Conservation (phyloP, 371 early-diverging fungal genomes). For the Vairimorpha necatrix region DNA sequence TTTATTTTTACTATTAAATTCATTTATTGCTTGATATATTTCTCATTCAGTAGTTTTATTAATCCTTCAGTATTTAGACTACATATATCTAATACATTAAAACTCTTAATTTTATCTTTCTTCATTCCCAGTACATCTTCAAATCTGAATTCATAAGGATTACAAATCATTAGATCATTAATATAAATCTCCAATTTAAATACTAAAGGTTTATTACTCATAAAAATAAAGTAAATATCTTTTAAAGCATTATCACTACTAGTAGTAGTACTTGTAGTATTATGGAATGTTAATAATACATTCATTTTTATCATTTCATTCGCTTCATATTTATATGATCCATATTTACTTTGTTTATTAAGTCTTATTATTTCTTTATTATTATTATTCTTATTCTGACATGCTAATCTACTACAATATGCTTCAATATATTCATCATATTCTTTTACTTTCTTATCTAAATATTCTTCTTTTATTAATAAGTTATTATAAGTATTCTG, state of each 20-base stretch:
- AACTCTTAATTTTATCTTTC: slow-evolving; percentile 22
- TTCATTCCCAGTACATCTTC: slow-evolving; percentile 57
- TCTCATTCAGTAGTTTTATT: slow-evolving; percentile 60
- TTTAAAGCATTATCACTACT: too few species aligned
- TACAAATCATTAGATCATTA: slow-evolving; percentile 23
- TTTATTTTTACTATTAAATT: too few species aligned
- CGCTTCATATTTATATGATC: slow-evolving; percentile 89
- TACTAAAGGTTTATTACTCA: slow-evolving; percentile 24
- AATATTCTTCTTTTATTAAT: slow-evolving; percentile 70
- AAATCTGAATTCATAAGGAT: slow-evolving; percentile 41
- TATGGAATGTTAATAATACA: slow-evolving; percentile 67
- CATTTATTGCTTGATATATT: too few species aligned
- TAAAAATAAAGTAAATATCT: slow-evolving; percentile 52
- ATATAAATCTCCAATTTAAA: slow-evolving; percentile 52
- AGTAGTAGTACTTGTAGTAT: slow-evolving; percentile 37
- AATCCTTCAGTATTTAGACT: slow-evolving; percentile 41
- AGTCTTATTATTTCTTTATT: neutral
- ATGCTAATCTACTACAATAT: slow-evolving; percentile 47
- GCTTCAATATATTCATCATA: slow-evolving; percentile 57
- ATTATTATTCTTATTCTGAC: slow-evolving; percentile 19
- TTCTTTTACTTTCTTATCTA: slow-evolving; percentile 71
- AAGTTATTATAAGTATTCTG: slow-evolving; percentile 55
- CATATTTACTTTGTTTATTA: slow-evolving; percentile 77
- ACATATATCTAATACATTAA: slow-evolving; percentile 40
- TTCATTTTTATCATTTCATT: slow-evolving; percentile 80